Evolutionary conservation across 2,329 filamentous ascomycete species (phyloP).

Genomic region (Colletotrichum lini): DNA sequence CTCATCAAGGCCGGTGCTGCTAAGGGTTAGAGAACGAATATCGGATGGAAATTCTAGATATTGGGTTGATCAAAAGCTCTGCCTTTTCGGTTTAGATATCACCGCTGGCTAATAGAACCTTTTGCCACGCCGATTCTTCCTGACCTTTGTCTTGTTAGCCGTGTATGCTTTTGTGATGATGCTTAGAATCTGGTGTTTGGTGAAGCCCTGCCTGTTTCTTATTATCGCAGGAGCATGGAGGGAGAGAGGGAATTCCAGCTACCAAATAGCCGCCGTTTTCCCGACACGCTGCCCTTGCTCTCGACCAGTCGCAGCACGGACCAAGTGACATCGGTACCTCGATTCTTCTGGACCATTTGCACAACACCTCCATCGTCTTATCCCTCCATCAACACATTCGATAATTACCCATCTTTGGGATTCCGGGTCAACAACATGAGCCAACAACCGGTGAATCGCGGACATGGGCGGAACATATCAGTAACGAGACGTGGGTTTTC

Average conservation of each 20-base stretch:
- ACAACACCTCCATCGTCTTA: not conserved
- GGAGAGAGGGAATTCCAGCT: too few species aligned
- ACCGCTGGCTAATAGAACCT: slow-evolving; percentile 37
- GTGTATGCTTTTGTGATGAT: not conserved
- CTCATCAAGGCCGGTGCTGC: slow-evolving; percentile 92
- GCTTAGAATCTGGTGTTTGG: too few species aligned
- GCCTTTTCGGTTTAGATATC: slow-evolving; percentile 43
- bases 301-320: slow-evolving; percentile 4
- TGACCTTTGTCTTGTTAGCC: not conserved
- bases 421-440: slow-evolving; percentile 19
- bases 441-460: slow-evolving; percentile 30
- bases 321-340: slow-evolving; percentile 11
- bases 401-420: not conserved
- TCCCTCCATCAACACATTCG: slow-evolving; percentile 7
- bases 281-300: not conserved
- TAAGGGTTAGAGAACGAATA: slow-evolving; percentile 68
- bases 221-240: not conserved
- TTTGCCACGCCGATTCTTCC: not conserved
- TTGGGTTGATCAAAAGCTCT: slow-evolving; percentile 41
- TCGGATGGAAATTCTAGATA: slow-evolving; percentile 42
- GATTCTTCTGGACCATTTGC: not conserved
- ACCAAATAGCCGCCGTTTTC: slow-evolving; percentile 2
- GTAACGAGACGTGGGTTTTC: slow-evolving; percentile 35
- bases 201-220: too few species aligned
- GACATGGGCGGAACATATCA: slow-evolving; percentile 39